phyloP scores from a whole-genome alignment of 192 early-diverging fungal genomes.

The Podochytrium sp. region DNA sequence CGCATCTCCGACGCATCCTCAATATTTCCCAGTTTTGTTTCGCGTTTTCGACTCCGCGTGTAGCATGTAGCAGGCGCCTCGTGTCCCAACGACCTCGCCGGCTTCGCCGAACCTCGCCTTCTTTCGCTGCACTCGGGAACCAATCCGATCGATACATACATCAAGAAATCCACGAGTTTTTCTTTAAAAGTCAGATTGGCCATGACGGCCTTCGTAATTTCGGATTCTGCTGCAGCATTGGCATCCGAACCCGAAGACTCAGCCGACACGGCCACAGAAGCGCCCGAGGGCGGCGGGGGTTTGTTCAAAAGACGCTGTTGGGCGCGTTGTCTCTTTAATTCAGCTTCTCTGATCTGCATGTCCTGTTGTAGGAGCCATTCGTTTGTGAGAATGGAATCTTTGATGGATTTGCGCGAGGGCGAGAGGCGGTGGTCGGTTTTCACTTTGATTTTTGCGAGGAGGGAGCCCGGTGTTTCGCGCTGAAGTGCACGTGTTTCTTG shows the following conservation, averaged over 20 bases:
- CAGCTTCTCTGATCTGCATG: neutral
- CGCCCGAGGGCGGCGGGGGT: no score
- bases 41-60: no score
- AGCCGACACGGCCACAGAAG: no score
- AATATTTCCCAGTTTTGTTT: no score
- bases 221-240: no score
- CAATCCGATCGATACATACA: conserved; percentile 28
- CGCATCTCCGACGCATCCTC: no score
- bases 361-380: conserved; percentile 14
- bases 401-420: neutral
- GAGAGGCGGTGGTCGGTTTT: conserved; percentile 37
- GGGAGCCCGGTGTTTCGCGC: conserved; percentile 37
- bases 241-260: no score
- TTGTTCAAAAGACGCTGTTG: conserved; percentile 1
- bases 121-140: no score
- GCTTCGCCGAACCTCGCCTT: no score
- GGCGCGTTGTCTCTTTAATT: neutral
- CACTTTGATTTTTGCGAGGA: conserved; percentile 48
- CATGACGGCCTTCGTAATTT: neutral
- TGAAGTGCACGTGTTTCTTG: conserved; percentile 36
- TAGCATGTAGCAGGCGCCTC: no score
- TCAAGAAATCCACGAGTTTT: conserved; percentile 56
- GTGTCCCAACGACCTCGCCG: no score
- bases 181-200: conserved; percentile 46
- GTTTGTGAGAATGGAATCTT: neutral